Conservation (phyloP, 2,329 filamentous ascomycete genomes). For the Ceratocystis huliohia region DNA sequence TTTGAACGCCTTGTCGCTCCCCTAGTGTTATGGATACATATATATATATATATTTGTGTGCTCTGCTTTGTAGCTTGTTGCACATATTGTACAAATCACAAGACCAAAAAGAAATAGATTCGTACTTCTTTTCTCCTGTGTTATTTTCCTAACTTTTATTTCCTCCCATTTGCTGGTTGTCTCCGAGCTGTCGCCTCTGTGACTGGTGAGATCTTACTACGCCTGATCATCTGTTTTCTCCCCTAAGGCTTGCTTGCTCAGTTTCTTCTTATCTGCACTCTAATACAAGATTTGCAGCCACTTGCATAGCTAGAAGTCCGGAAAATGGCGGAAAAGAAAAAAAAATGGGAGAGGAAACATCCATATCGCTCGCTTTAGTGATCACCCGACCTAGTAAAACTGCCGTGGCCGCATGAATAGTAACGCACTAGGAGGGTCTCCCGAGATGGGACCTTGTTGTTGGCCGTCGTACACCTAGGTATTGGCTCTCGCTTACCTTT, state of each 20-base stretch:
- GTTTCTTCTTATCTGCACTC: not conserved
- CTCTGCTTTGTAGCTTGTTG: too few relatives aligned
- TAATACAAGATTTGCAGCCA: not conserved
- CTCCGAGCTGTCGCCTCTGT: not conserved
- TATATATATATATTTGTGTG: too few relatives aligned
- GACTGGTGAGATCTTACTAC: not conserved
- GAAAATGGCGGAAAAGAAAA: too few relatives aligned
- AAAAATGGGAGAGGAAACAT: too few relatives aligned
- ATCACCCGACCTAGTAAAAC: not conserved
- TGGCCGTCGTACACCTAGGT: not conserved
- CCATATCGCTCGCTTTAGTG: not conserved
- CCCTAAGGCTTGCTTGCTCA: too few relatives aligned
- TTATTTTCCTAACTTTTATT: not conserved
- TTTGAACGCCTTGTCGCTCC: too few relatives aligned
- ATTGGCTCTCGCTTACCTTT: conserved; percentile 4
- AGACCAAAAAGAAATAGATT: too few relatives aligned
- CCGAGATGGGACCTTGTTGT: not conserved
- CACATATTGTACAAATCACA: too few relatives aligned
- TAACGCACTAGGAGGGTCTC: not conserved
- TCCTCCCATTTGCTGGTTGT: not conserved
- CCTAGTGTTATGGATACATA: too few relatives aligned
- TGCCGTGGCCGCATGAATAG: not conserved
- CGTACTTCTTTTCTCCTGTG: not conserved
- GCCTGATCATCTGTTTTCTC: too few relatives aligned
- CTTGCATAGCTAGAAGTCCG: not conserved